Evolutionary conservation across 768 basidiomycete species (phyloP), one percentile per base, ranked within the genome.

Genomic region (Phylloporus arenicola): DNA sequence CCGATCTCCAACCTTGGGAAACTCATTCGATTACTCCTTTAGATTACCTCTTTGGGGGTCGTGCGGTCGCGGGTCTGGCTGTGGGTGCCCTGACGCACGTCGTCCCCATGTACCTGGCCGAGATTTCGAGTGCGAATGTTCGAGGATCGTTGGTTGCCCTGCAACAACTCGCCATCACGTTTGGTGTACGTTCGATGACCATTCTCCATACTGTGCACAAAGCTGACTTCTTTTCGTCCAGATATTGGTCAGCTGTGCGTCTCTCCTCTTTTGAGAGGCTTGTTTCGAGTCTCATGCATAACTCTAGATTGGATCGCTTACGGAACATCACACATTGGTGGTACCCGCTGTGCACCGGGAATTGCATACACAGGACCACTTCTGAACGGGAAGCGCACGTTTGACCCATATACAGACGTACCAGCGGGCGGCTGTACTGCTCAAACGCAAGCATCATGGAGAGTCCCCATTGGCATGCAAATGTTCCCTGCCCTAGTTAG

Each of bases 81-180:
- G 52, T 59, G 2, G 59, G 63, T 33, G 56, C 56, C 27, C 34
- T 62, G 48, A 62, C 61, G 12, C 58, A 59, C 16, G 57, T 61
- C 33, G 47, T 68, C 20, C 61, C 59, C 16, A 70, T 71, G 58
- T 71, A 71, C 43, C 47, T 71, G 51, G 71, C 69, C 38, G 70
- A 71, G 55, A 72, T 72, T 25, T 70, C 70, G 2, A 71, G 65
- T n/a, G 61, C 67, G 10, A 70, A 70, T 17, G 51, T 70, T 24
- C 68, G 70, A 41, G 70, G 70, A 38, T 68, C 69, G 4, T 45
- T 72, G 30, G 68, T 72, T 33, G 57, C 70, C 16, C 54, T 71
- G 19, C 68, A 70, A 31, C 70, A 72, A 45, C 57, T 71, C 5
- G 52, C 66, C 19, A 70, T 71, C 8, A 69, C 68, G 29, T 47